A percentile compares a stretch with the other conserved stretches of the same genome.
These are phyloP conservation scores for Metschnikowia santaceciliae DNA, from an alignment of 805 yeast genomes.

Conservation along the genomic window DNA sequence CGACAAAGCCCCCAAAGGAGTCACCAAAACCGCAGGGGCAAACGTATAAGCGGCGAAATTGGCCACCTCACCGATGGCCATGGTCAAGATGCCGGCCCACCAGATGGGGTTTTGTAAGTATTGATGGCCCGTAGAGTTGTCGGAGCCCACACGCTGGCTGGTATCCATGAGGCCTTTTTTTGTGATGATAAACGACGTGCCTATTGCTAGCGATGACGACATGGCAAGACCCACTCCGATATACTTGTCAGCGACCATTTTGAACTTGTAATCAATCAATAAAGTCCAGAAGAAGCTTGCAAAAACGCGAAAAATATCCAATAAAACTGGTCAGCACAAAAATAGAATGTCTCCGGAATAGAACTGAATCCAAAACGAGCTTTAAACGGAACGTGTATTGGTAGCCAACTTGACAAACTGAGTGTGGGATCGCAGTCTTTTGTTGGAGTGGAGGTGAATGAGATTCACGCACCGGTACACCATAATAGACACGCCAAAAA, in stretches of 20 bases:
- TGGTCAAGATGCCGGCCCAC: conserved; percentile 90
- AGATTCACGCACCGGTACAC: conserved; percentile 1
- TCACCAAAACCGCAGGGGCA: conserved; percentile 90
- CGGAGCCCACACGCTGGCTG: conserved; percentile 43
- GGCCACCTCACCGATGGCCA: conserved; percentile 90
- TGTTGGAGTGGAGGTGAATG: background rate
- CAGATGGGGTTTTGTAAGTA: conserved; percentile 82
- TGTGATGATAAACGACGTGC: conserved; percentile 84
- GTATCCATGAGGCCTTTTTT: conserved; percentile 80
- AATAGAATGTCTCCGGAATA: background rate
- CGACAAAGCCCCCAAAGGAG: conserved; percentile 86
- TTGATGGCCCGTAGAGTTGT: conserved; percentile 64
- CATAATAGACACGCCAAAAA: background rate
- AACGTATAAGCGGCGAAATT: conserved; percentile 93
- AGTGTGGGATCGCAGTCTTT: background rate
- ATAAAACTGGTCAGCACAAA: too few relatives aligned
- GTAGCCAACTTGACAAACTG: background rate
- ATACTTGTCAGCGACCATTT: conserved; percentile 72
- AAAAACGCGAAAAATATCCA: too few relatives aligned
- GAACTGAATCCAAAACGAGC: too few relatives aligned
- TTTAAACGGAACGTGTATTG: background rate
- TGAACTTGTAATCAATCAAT: background rate
- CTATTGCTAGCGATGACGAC: conserved; percentile 83
- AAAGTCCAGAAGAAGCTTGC: background rate
- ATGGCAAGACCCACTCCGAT: conserved; percentile 87